Evolutionary conservation across 1,284 basidiomycete species (phyloP), one percentile per base, ranked within the genome.

Genomic region (Austroboletus niveus): DNA sequence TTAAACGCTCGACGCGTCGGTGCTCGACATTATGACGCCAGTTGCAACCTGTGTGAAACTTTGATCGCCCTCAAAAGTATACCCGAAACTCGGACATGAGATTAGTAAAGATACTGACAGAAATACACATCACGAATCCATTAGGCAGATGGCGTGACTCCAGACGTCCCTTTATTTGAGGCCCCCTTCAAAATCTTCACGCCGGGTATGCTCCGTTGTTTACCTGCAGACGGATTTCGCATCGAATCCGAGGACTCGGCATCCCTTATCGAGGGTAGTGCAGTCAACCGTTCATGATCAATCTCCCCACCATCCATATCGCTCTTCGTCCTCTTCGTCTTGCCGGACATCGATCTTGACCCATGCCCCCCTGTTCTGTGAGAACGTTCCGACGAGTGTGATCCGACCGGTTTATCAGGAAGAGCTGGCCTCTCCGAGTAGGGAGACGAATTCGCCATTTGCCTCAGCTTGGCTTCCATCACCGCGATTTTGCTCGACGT

Each of bases 401-500:
- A 8, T 22, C 48, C 43, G 5, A 14, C n/a, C 2, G 69, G 65
- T 50, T 55, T 69, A n/a, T n/a, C 52, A 11, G 65, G 65, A 3
- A 66, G 42, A 8, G 43, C 50, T 11, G 64, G 60, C 42, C 56
- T 53, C 22, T 69, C 62, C 0, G 45, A 29, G 41, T 57, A 65
- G 2, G 56, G 15, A 1, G 57, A 62, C 5, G 64, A 65, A 51
- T 73, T 69, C 58, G 84, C 82, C 80, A 97, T 82, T 56, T 91
- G 82, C 9, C 84, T 81, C 20, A 98, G 76, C 69, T 98, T 98
- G 5, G 95, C 95, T 69, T 98, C 96, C 80, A 98, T 89, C 56
- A 89, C 84, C 2, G 94, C 93, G 60, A 98, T 98, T 72, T 97
- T 97, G 57, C 86, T 85, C 45, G 82, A 76, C 1, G 91, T 94